phyloP scores from a whole-genome alignment of 441 rosid species.

The Populus hybrid region DNA sequence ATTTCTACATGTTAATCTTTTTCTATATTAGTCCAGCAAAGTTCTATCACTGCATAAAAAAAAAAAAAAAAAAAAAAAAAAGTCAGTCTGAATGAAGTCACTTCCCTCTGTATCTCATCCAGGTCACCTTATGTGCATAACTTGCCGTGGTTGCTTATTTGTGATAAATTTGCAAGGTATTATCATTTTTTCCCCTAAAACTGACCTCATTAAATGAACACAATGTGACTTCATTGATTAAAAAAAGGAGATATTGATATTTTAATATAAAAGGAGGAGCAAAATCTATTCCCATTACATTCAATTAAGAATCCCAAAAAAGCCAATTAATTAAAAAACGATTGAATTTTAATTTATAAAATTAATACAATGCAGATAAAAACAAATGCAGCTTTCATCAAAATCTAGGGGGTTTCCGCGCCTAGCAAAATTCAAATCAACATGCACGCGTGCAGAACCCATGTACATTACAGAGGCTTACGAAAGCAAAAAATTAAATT shows the following conservation, averaged over 20 bases:
- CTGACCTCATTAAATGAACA: background rate
- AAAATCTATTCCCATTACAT: background rate
- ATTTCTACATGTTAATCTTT: background rate
- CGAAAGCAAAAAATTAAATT: background rate
- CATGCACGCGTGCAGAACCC: background rate
- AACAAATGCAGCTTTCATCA: too few species aligned
- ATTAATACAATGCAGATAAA: too few species aligned
- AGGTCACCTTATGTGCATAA: too few species aligned
- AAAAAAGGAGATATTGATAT: background rate
- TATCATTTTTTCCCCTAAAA: background rate
- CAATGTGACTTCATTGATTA: background rate
- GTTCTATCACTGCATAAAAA: background rate
- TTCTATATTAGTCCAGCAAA: background rate
- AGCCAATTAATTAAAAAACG: background rate
- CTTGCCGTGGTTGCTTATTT: background rate
- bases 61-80: background rate
- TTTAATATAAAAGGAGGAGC: background rate
- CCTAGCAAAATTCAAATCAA: background rate
- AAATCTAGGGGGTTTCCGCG: background rate
- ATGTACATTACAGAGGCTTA: background rate
- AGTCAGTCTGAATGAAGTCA: too few species aligned
- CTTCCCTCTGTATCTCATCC: background rate
- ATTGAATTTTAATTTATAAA: background rate
- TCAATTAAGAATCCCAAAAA: slow-evolving; percentile 5
- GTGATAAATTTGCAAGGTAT: background rate